A percentile compares a stretch with the other conserved stretches of the same genome.
phyloP scores from a whole-genome alignment of 805 yeast genomes.

The Yarrowia yakushimensis region DNA sequence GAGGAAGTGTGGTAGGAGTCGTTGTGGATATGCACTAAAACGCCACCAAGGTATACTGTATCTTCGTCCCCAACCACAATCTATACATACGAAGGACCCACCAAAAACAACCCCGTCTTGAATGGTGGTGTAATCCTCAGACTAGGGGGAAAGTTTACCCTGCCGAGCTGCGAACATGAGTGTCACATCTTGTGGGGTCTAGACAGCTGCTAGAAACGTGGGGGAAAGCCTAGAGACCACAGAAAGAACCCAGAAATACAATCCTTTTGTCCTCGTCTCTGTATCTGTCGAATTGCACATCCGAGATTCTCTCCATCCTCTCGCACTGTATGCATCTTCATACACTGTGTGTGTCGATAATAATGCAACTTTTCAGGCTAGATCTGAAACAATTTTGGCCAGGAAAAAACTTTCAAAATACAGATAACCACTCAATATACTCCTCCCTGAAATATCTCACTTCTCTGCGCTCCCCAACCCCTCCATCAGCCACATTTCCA shows the following conservation, averaged over 20 bases:
- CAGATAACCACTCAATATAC: background rate
- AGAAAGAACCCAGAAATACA: background rate
- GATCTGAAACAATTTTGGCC: background rate
- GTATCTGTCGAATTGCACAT: background rate
- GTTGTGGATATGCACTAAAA: background rate
- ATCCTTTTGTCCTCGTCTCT: background rate
- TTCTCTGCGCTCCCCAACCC: background rate
- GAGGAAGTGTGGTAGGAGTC: background rate
- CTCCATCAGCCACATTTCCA: background rate
- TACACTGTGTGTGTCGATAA: background rate
- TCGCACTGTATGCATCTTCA: background rate
- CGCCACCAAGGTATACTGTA: no score
- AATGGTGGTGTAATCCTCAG: background rate
- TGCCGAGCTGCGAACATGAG: background rate
- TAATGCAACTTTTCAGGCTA: background rate
- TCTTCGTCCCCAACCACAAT: background rate
- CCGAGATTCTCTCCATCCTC: background rate
- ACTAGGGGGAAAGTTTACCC: constrained; percentile 5
- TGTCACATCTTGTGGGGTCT: background rate
- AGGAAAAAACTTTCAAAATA: background rate
- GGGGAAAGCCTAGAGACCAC: background rate
- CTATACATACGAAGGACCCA: no score
- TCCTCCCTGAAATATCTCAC: background rate
- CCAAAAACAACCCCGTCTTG: background rate
- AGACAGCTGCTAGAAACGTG: background rate